Percentiles rank a stretch among this genome's conserved stretches.
These are phyloP conservation scores for Helianthus tuberosus DNA, from an alignment of 129 eudicot genomes.

Conservation along the genomic window DNA sequence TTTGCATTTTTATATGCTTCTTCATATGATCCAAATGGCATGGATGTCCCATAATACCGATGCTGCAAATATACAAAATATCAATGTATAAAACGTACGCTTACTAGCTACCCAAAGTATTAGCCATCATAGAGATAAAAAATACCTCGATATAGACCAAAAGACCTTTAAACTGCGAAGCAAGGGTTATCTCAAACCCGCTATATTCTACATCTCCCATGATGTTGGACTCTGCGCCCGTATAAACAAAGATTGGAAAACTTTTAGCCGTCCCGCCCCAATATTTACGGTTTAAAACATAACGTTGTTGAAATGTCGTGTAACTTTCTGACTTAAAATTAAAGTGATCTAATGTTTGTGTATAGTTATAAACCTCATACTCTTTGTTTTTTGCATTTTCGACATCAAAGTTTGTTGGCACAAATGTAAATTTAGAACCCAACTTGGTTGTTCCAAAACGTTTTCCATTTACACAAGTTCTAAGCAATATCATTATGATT, in stretches of 20 bases:
- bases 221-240: conserved; percentile 9
- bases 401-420: neutral
- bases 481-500: neutral
- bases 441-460: conserved; percentile 21
- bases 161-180: conserved; percentile 36
- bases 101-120: neutral
- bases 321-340: conserved; percentile 31
- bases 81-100: neutral
- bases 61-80: conserved; percentile 21
- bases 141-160: conserved; percentile 38
- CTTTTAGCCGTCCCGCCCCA: conserved; percentile 23
- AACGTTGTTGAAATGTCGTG: conserved; percentile 38
- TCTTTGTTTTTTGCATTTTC: conserved; percentile 14
- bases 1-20: conserved; percentile 36
- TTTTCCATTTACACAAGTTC: conserved; percentile 15
- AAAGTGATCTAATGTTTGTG: conserved; percentile 37
- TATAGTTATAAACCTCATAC: conserved; percentile 25
- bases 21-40: conserved; percentile 36
- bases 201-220: neutral
- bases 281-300: conserved; percentile 12
- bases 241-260: conserved; percentile 30
- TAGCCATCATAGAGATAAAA: neutral
- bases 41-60: conserved; percentile 43
- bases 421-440: neutral
- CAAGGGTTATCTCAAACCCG: conserved; percentile 14